Percentiles rank a stretch among this genome's conserved stretches.
These are phyloP conservation scores for Cnidoscolus chayamansa DNA, from an alignment of 441 rosid species.

Conservation along the genomic window DNA sequence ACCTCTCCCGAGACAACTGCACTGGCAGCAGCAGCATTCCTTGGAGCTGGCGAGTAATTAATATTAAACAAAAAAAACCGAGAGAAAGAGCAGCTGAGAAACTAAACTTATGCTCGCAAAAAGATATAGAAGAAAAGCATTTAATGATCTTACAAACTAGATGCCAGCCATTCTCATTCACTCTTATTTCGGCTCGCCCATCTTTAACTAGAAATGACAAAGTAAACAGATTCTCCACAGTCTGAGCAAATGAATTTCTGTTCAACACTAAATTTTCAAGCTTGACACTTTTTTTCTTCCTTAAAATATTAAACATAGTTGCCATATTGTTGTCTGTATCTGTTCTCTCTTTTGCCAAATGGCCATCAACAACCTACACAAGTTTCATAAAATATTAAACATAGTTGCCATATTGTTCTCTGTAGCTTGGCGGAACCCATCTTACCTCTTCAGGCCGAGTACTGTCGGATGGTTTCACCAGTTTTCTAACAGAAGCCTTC, in stretches of 20 bases:
- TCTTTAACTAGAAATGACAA: slow-evolving; percentile 76
- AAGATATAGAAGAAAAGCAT: neutral
- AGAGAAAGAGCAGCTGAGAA: neutral
- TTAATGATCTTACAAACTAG: slow-evolving; percentile 46
- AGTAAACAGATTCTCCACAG: slow-evolving; percentile 73
- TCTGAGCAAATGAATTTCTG: slow-evolving; percentile 63
- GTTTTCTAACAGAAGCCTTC: slow-evolving; percentile 31
- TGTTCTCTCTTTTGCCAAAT: slow-evolving; percentile 39
- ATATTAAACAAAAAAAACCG: neutral
- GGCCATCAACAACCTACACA: slow-evolving; percentile 48
- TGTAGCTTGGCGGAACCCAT: neutral
- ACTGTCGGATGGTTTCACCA: slow-evolving; percentile 33
- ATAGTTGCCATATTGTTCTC: too few relatives aligned
- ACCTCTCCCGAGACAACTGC: slow-evolving; percentile 47
- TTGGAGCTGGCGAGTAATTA: slow-evolving; percentile 37
- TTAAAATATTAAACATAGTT: slow-evolving; percentile 54
- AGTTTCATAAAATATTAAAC: neutral
- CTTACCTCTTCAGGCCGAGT: slow-evolving; percentile 50
- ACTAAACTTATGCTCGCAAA: neutral
- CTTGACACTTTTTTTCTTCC: slow-evolving; percentile 44
- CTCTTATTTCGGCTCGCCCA: slow-evolving; percentile 58
- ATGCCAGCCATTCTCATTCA: slow-evolving; percentile 57
- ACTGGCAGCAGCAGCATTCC: slow-evolving; percentile 52
- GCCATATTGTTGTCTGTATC: slow-evolving; percentile 67
- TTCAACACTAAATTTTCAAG: slow-evolving; percentile 62